Conservation (phyloP, 179 eudicot species). For the Beta corolliflora region DNA sequence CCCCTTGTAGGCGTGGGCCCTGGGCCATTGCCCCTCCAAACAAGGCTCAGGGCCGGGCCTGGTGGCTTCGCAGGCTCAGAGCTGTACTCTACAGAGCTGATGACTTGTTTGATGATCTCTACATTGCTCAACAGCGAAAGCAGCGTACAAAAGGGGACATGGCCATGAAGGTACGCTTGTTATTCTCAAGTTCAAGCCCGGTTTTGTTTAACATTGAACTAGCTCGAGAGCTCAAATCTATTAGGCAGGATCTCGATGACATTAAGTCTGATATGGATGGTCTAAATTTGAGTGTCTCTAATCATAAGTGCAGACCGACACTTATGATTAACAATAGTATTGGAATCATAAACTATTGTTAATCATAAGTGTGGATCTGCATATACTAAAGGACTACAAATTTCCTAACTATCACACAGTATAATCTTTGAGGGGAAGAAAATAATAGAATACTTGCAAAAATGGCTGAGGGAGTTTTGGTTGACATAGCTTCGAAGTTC, state of each 20-base stretch:
- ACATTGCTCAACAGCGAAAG: background rate
- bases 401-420: too few species aligned
- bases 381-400: too few species aligned
- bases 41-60: too few species aligned
- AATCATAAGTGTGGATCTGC: too few species aligned
- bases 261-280: conserved; percentile 15
- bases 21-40: too few species aligned
- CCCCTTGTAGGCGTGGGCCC: too few species aligned
- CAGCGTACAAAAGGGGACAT: background rate
- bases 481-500: too few species aligned
- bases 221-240: conserved; percentile 10
- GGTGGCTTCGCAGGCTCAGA: background rate
- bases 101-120: background rate
- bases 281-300: background rate
- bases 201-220: background rate
- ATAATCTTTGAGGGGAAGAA: background rate
- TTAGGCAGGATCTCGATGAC: conserved; percentile 16
- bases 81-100: background rate
- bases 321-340: too few species aligned
- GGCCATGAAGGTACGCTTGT: background rate
- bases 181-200: conserved; percentile 11
- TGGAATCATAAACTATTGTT: too few species aligned
- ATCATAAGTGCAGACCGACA: too few species aligned
- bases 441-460: background rate
- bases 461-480: too few species aligned